These are phyloP conservation scores for Coniochaeta sp. DNA, from an alignment of 2,329 filamentous ascomycete genomes.

Conservation along the genomic window DNA sequence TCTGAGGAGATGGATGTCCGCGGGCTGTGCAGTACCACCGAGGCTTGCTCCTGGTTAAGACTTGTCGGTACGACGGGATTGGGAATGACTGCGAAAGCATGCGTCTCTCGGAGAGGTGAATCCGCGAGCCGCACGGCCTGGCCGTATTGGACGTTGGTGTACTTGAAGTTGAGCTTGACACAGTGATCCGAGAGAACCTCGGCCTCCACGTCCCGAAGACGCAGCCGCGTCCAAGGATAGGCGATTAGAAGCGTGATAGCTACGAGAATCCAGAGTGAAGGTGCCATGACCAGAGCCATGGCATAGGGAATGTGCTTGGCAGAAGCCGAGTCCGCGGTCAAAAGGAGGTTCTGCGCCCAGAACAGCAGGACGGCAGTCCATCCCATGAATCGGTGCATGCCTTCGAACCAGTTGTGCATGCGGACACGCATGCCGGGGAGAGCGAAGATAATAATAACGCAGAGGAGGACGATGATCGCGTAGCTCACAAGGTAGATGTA, in stretches of 20 bases:
- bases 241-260: conserved; percentile 57
- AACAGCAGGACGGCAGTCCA: conserved; percentile 40
- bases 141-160: conserved; percentile 50
- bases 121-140: conserved; percentile 53
- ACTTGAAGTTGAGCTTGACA: conserved; percentile 60
- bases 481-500: conserved; percentile 20
- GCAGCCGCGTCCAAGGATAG: conserved; percentile 66
- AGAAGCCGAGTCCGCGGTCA: conserved; percentile 36
- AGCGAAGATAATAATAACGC: conserved; percentile 19
- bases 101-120: conserved; percentile 61
- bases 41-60: background rate
- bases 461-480: conserved; percentile 17
- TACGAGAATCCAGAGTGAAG: conserved; percentile 59
- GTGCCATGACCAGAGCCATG: conserved; percentile 25
- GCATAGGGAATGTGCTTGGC: conserved; percentile 23
- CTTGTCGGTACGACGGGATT: conserved; percentile 28
- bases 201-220: conserved; percentile 56
- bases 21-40: background rate
- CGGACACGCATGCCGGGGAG: conserved; percentile 19
- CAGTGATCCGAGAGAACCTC: conserved; percentile 67
- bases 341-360: conserved; percentile 53
- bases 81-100: conserved; percentile 69
- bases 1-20: background rate
- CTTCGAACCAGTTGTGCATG: conserved; percentile 26
- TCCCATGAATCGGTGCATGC: conserved; percentile 25